Conservation (phyloP, 2,329 filamentous ascomycete species). For the Colletotrichum incanum region DNA sequence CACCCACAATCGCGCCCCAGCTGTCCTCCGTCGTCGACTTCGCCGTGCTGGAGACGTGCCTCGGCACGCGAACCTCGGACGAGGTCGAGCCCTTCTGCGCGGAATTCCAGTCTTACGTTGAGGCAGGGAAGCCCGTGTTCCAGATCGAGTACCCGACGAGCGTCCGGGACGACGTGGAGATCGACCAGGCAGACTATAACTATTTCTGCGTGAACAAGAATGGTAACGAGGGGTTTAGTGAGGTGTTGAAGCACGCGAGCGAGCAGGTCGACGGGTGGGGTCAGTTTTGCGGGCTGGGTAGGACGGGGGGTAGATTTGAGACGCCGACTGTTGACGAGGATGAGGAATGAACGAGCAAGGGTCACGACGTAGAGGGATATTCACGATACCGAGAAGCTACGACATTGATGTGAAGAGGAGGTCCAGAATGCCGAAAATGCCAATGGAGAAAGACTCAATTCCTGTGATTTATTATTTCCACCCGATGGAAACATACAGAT, state of each 20-base stretch:
- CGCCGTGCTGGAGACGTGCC: slow-evolving; percentile 56
- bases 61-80: slow-evolving; percentile 39
- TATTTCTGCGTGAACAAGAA: slow-evolving; percentile 48
- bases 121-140: slow-evolving; percentile 51
- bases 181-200: slow-evolving; percentile 47
- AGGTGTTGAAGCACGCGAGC: slow-evolving; percentile 53
- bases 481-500: neutral
- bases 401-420: too few species aligned
- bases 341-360: slow-evolving; percentile 9
- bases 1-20: slow-evolving; percentile 47
- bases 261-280: slow-evolving; percentile 53
- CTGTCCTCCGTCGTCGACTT: slow-evolving; percentile 51
- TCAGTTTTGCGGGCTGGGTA: slow-evolving; percentile 49
- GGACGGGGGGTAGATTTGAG: slow-evolving; percentile 44
- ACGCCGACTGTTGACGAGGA: slow-evolving; percentile 46
- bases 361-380: neutral
- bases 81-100: slow-evolving; percentile 50
- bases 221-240: slow-evolving; percentile 52
- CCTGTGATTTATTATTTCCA: neutral
- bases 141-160: slow-evolving; percentile 55
- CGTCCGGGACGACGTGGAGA: slow-evolving; percentile 44
- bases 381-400: too few species aligned
- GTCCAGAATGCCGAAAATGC: too few species aligned
- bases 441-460: neutral
- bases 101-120: slow-evolving; percentile 50